Evolutionary conservation across 805 yeast genomes (phyloP).

Genomic region (Dipodascopsis uninucleata): DNA sequence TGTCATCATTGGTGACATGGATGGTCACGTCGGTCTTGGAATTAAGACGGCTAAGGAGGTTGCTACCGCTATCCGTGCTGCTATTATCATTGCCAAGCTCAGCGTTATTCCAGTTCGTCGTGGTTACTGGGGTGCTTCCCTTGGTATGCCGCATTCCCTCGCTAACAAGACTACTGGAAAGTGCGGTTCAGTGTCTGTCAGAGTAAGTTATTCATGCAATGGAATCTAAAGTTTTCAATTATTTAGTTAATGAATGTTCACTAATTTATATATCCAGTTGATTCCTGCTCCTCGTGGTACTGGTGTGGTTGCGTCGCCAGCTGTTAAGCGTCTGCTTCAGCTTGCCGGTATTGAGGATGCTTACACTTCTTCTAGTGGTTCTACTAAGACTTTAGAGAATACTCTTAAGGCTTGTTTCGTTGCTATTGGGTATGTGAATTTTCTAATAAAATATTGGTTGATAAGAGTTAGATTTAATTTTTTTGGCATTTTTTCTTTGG

Average conservation of each 20-base stretch:
- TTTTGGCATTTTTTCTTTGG: neutral
- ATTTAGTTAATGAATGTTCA: neutral
- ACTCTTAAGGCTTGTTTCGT: slow-evolving; percentile 99
- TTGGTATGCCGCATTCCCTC: slow-evolving; percentile 99
- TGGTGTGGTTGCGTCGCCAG: slow-evolving; percentile 99
- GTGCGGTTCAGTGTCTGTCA: slow-evolving; percentile 99
- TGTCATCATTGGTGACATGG: slow-evolving; percentile 98
- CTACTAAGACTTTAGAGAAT: slow-evolving; percentile 99
- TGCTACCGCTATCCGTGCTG: slow-evolving; percentile 99
- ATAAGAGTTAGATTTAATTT: no score
- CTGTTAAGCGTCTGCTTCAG: slow-evolving; percentile 97
- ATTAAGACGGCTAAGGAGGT: slow-evolving; percentile 99
- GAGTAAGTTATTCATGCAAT: slow-evolving; percentile 40
- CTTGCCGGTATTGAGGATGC: slow-evolving; percentile 99
- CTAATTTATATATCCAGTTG: slow-evolving; percentile 40
- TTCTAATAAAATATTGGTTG: no score
- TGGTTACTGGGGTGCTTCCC: slow-evolving; percentile 99
- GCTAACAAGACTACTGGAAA: slow-evolving; percentile 98
- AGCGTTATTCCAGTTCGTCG: slow-evolving; percentile 99
- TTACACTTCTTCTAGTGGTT: slow-evolving; percentile 97
- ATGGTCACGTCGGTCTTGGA: slow-evolving; percentile 99
- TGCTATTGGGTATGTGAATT: slow-evolving; percentile 55
- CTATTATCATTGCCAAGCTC: slow-evolving; percentile 98
- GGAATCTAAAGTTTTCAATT: neutral
- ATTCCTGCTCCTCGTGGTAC: slow-evolving; percentile 99